Percentiles rank a stretch among this genome's conserved stretches.
Evolutionary conservation across 2,329 filamentous ascomycete species (phyloP).

Genomic region (Macrophomina pseudophaseolina): DNA sequence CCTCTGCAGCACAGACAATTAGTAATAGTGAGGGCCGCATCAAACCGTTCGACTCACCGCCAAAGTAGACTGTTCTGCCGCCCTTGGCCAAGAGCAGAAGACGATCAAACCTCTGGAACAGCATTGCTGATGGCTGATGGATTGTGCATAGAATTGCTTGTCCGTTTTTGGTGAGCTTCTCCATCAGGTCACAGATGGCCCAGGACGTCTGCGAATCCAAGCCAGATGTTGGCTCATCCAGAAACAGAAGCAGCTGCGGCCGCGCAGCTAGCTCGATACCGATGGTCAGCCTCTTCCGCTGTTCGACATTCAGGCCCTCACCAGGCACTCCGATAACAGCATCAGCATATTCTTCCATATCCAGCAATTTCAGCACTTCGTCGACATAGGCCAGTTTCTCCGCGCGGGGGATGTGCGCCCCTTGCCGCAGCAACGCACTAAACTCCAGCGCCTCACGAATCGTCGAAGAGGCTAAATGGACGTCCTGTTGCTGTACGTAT

Average conservation of each 20-base stretch:
- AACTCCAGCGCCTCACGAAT: conserved; percentile 84
- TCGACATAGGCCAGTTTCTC: conserved; percentile 86
- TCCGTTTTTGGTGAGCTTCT: conserved; percentile 61
- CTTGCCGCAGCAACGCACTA: conserved; percentile 79
- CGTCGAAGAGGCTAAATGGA: conserved; percentile 78
- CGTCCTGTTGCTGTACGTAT: conserved; percentile 87
- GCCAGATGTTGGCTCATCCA: conserved; percentile 76
- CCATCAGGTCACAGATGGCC: conserved; percentile 66
- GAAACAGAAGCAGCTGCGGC: conserved; percentile 71
- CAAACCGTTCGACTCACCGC: conserved; percentile 40
- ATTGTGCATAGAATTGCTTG: conserved; percentile 56
- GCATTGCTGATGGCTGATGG: conserved; percentile 51
- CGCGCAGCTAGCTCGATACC: conserved; percentile 57
- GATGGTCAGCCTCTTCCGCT: conserved; percentile 68
- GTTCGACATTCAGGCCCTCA: conserved; percentile 66
- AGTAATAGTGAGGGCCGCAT: too few species aligned
- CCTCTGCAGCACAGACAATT: neutral
- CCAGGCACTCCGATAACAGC: conserved; percentile 85
- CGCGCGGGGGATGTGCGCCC: conserved; percentile 64
- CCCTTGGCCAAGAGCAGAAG: conserved; percentile 51
- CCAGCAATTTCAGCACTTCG: conserved; percentile 82
- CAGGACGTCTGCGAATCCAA: conserved; percentile 66
- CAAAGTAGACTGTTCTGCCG: conserved; percentile 47
- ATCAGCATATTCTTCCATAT: conserved; percentile 85
- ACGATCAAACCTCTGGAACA: conserved; percentile 54